Conservation (phyloP, 1,284 basidiomycete genomes). For the Termitomyces sp. region DNA sequence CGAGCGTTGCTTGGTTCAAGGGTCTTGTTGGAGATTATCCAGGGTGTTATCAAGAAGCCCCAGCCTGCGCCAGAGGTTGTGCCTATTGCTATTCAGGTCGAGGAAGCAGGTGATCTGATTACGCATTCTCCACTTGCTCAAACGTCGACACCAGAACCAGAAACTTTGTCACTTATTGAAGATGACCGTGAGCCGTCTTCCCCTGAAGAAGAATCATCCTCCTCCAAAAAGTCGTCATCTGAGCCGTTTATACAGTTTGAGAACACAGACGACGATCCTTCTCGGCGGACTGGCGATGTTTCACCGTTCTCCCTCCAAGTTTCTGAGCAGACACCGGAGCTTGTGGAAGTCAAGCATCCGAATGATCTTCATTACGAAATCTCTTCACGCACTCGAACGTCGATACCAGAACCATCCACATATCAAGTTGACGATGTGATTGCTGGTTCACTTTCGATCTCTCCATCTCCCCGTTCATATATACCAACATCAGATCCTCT, state of each 20-base stretch:
- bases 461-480: background rate
- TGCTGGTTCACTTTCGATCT: background rate
- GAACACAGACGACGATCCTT: background rate
- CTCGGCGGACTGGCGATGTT: background rate
- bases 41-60: background rate
- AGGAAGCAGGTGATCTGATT: background rate
- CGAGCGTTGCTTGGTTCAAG: conserved; percentile 2
- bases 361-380: background rate
- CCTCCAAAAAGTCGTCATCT: background rate
- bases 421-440: background rate
- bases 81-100: background rate
- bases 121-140: background rate
- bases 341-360: background rate
- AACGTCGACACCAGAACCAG: background rate
- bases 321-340: background rate
- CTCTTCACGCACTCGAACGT: background rate
- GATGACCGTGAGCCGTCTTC: background rate
- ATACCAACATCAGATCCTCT: background rate
- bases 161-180: background rate
- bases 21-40: conserved; percentile 5
- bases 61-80: background rate
- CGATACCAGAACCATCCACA: background rate
- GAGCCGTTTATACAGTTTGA: background rate
- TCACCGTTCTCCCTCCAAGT: background rate
- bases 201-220: background rate